Percentiles rank a stretch among this genome's conserved stretches.
Evolutionary conservation across 2,329 filamentous ascomycete species (phyloP).

Genomic region (Atkinsonella texensis): DNA sequence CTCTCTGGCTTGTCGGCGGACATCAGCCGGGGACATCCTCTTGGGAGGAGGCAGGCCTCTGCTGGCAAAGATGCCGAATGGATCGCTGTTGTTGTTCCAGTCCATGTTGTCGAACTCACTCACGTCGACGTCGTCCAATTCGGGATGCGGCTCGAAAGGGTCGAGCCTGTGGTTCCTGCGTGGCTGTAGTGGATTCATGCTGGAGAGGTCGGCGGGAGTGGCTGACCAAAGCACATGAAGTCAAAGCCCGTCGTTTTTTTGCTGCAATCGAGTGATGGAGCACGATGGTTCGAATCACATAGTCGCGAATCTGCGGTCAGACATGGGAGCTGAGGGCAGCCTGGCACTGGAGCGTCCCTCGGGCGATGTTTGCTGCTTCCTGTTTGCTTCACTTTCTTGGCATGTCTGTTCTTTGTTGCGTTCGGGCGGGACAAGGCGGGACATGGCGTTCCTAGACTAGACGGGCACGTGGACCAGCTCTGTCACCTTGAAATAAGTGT

Average conservation of each 20-base stretch:
- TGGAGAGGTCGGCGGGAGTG: neutral
- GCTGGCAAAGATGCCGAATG: conserved; percentile 2
- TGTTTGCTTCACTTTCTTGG: too few relatives aligned
- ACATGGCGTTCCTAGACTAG: too few relatives aligned
- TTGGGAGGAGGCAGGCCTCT: conserved; percentile 1
- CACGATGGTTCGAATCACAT: neutral
- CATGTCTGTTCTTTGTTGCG: too few relatives aligned
- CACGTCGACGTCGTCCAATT: neutral
- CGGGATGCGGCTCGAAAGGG: conserved; percentile 3
- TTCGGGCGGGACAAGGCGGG: too few relatives aligned
- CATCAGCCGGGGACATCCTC: conserved; percentile 3
- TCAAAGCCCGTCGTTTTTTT: too few relatives aligned
- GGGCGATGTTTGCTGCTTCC: neutral
- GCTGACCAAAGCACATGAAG: too few relatives aligned
- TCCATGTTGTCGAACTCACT: neutral
- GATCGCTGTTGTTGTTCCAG: conserved; percentile 2
- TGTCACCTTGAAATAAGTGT: too few relatives aligned
- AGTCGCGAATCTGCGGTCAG: neutral
- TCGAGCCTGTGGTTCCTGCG: conserved; percentile 5
- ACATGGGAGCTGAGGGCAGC: neutral
- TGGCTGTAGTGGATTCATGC: conserved; percentile 1
- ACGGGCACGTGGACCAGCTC: too few relatives aligned
- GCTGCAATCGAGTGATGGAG: too few relatives aligned
- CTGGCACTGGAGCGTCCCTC: neutral
- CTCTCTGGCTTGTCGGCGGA: conserved; percentile 7